Evolutionary conservation across 2,329 filamentous ascomycete genomes (phyloP).

Genomic region (Ophiostoma piceae): DNA sequence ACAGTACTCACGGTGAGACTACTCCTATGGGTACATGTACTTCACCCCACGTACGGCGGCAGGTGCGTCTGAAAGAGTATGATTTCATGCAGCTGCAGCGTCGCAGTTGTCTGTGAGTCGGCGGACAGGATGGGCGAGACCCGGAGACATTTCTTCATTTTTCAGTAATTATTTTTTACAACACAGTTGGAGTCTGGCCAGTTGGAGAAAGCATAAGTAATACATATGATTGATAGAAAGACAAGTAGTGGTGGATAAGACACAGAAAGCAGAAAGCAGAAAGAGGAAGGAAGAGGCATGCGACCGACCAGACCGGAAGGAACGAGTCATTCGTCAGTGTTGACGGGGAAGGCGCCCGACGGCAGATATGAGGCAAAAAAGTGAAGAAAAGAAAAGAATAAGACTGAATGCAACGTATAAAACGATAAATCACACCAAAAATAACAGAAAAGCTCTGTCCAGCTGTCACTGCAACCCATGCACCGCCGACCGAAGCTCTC

Average conservation of each 20-base stretch:
- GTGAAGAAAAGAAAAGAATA: neutral
- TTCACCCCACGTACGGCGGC: constrained; percentile 24
- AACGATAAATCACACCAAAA: neutral
- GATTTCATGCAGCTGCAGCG: constrained; percentile 21
- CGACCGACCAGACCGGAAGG: neutral
- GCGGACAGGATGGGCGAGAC: neutral
- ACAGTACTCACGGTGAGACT: neutral
- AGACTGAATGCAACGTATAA: neutral
- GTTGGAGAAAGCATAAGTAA: constrained; percentile 3
- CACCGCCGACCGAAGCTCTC: neutral
- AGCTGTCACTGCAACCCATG: constrained; percentile 4
- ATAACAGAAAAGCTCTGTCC: neutral
- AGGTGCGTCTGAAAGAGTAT: constrained; percentile 22
- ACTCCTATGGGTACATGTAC: neutral
- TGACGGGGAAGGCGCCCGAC: neutral
- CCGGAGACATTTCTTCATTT: neutral
- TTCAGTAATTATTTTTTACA: neutral
- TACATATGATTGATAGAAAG: neutral
- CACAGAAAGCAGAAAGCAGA: neutral
- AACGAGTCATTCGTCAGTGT: neutral
- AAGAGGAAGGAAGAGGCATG: neutral
- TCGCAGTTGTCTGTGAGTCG: constrained; percentile 18
- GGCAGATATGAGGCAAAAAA: neutral
- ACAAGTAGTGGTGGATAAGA: neutral
- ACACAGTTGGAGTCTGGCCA: neutral